Conservation (phyloP, 192 early-diverging fungal genomes). For the Chytriomyces confervae region DNA sequence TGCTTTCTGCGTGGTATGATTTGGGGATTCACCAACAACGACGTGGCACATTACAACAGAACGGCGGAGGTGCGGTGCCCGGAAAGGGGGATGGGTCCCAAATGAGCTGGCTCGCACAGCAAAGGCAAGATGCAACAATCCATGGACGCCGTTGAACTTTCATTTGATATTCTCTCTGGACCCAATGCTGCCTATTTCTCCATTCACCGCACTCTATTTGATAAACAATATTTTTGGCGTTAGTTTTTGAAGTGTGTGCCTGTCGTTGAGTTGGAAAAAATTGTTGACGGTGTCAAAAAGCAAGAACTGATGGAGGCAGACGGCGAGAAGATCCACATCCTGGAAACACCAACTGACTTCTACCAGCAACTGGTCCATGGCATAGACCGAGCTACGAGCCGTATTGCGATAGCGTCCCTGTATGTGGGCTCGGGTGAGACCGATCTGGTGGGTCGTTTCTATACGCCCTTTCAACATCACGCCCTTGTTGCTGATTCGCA, state of each 20-base stretch:
- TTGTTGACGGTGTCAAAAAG: constrained; percentile 21
- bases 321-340: constrained; percentile 41
- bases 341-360: constrained; percentile 62
- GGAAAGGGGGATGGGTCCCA: constrained; percentile 45
- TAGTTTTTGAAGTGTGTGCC: no score
- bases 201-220: no score
- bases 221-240: no score
- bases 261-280: no score
- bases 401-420: constrained; percentile 85
- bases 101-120: constrained; percentile 74
- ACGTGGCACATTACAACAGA: constrained; percentile 45
- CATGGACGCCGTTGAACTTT: constrained; percentile 16
- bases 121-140: constrained; percentile 52
- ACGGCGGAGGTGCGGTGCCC: constrained; percentile 27
- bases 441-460: constrained; percentile 65
- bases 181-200: no score
- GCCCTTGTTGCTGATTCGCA: no score
- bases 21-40: constrained; percentile 58
- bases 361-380: constrained; percentile 58
- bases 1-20: constrained; percentile 84
- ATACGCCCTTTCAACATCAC: no score
- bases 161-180: no score
- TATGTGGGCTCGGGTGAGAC: constrained; percentile 86
- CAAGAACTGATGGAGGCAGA: constrained; percentile 8
- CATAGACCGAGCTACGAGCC: constrained; percentile 70